phyloP scores from a whole-genome alignment of 495 filamentous ascomycete genomes.

The Penicillium paxilli region DNA sequence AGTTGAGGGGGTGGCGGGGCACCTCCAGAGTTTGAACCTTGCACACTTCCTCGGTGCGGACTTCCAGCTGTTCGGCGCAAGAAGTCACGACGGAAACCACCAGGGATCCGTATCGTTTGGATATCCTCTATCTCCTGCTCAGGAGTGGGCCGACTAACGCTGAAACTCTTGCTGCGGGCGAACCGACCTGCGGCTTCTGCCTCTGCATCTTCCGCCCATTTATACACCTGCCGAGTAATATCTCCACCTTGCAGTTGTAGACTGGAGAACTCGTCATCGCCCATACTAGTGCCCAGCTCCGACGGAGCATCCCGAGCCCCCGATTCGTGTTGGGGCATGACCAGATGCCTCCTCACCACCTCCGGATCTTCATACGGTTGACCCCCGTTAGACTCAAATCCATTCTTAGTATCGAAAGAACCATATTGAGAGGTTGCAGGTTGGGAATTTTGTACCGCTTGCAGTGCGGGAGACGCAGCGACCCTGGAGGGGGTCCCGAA shows the following conservation, averaged over 20 bases:
- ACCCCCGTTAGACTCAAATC: conserved; percentile 32
- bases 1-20: conserved; percentile 55
- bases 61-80: conserved; percentile 67
- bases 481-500: conserved; percentile 55
- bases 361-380: conserved; percentile 74
- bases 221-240: conserved; percentile 89
- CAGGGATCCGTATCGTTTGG: conserved; percentile 83
- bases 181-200: conserved; percentile 51
- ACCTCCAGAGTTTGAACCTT: conserved; percentile 36
- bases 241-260: conserved; percentile 90
- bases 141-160: conserved; percentile 69
- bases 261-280: conserved; percentile 87
- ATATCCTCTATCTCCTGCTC: conserved; percentile 81
- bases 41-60: conserved; percentile 50
- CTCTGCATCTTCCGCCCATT: conserved; percentile 84
- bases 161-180: conserved; percentile 79
- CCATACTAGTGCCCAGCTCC: conserved; percentile 49
- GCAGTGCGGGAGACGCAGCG: conserved; percentile 54
- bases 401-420: conserved; percentile 67
- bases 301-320: conserved; percentile 41
- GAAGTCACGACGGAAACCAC: conserved; percentile 89
- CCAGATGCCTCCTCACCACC: conserved; percentile 78
- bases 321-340: conserved; percentile 57
- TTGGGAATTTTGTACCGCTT: conserved; percentile 42
- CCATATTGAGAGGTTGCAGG: conserved; percentile 69